Evolutionary conservation across 1,284 basidiomycete genomes (phyloP), one percentile per base, ranked within the genome.

Genomic region (Inonotus obliquus): DNA sequence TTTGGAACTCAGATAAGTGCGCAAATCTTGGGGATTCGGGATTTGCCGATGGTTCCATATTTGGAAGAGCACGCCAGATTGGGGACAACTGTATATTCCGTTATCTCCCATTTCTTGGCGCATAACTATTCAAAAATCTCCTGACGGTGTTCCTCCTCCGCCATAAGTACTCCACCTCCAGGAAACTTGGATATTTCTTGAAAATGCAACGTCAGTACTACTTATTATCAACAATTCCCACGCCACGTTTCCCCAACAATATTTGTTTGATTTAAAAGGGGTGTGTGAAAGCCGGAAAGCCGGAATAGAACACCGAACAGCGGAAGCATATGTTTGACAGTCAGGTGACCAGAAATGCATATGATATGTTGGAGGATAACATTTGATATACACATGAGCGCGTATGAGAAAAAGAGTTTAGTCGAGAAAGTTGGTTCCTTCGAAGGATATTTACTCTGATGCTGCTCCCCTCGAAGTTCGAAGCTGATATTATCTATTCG

Each of bases 21-120:
- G 51, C 29, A 52, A 52, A 52, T 52, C 51, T 52, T 52, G 51
- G 51, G 51, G 51, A 52, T 52, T 52, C 51, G 51, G 51, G 9
- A 14, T 2, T 32, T 52, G 51, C 51, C 51, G 51, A 52, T 1
- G 27, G 13, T 17, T 1, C 51, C 29, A 13, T 5, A 27, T 52
- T 37, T 52, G 51, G 51, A 4, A 52, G 32, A 17, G 25, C 5
- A 29, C 13, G 21, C 10, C 51, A 27, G 51, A 19, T 25, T 52
- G 51, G 51, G 51, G 51, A 52, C 25, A 1, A n/a, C 13, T 35
- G 13, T 52, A 14, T 25, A 14, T n/a, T n/a, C 51, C 51, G 51
- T 52, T 32, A 25, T 52, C 17, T 52, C 32, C 51, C 51, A 52
- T 52, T 37, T 52, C 17, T 35, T 19, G 13, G n/a, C 23, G 23